Percentiles rank a stretch among this genome's conserved stretches.
Conservation (phyloP, 441 rosid genomes). For the Caryocar brasiliense region DNA sequence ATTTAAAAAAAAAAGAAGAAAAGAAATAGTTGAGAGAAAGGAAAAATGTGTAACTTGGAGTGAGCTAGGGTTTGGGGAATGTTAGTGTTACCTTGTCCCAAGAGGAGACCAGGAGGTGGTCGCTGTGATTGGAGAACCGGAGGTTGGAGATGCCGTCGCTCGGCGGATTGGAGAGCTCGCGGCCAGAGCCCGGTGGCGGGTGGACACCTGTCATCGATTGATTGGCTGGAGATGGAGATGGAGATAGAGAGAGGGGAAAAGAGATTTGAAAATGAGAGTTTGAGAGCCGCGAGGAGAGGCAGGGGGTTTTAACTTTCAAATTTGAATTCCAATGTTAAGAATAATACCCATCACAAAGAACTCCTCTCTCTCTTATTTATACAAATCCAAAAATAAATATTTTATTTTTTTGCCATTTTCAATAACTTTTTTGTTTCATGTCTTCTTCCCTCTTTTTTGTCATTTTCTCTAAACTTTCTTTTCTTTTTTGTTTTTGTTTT, state of each 20-base stretch:
- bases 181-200: slow-evolving; percentile 56
- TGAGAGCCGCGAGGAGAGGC: too few relatives aligned
- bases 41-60: not conserved
- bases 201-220: slow-evolving; percentile 36
- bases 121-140: slow-evolving; percentile 88
- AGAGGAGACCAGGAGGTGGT: slow-evolving; percentile 90
- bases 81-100: slow-evolving; percentile 99
- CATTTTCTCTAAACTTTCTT: too few relatives aligned
- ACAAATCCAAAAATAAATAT: too few relatives aligned
- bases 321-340: too few relatives aligned
- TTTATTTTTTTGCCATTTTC: too few relatives aligned
- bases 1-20: not conserved
- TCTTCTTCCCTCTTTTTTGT: too few relatives aligned
- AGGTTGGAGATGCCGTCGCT: slow-evolving; percentile 89
- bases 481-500: too few relatives aligned
- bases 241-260: slow-evolving; percentile 22
- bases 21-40: not conserved
- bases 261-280: slow-evolving; percentile 25
- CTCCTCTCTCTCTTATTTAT: too few relatives aligned
- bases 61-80: not conserved
- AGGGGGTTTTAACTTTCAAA: not conserved
- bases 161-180: slow-evolving; percentile 77
- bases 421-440: too few relatives aligned
- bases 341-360: too few relatives aligned
- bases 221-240: slow-evolving; percentile 6